Evolutionary conservation across 805 yeast genomes (phyloP), one percentile per base, ranked within the genome.

Genomic region (Tetrapisispora namnaoensis): DNA sequence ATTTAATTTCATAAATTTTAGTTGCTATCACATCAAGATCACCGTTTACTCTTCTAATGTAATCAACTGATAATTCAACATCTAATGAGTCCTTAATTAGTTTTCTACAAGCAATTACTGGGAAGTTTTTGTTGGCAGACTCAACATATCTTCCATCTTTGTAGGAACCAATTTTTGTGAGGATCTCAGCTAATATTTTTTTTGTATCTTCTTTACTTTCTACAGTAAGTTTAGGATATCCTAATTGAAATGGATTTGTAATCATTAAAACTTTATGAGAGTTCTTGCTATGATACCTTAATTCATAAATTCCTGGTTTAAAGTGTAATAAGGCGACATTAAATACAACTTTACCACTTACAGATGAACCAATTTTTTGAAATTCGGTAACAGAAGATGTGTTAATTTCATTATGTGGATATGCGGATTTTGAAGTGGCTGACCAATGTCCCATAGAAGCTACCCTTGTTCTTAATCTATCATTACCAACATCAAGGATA

Each of bases 301-400:
- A 73, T 65, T 86, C 91, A 65, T 79, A 86, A 34, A 77, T 70
- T 0, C 95, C 95, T 38, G 75, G 78, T 55, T 81, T 83, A 78
- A 82, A 82, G 56, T 72, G 73, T 40, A 82, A 65, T 44, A 74
- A 66, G 4, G 71, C 70, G 8, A 72, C 70, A 11, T 67, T 60
- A 56, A 86, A 86, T 11, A 56, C 67, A 8, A 77, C 70, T 13
- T 61, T 54, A 1, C 91, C 90, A 3, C 59, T 53, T 10, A 65
- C 58, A 35, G 22, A 35, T 3, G 39, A 21, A 6, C 45, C 43
- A 18, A 10, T 8, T n/a, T 41, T 41, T 16, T 35, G 28, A 22
- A 53, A 52, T 7, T 56, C 59, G 16, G 53, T 55, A 3, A 49
- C 53, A 37, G 49, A 41, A 9, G 13, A 34, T 7, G 39, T 42